A percentile compares a stretch with the other conserved stretches of the same genome.
Evolutionary conservation across 2,329 filamentous ascomycete genomes (phyloP).

Genomic region (Fusarium sulawesiense): DNA sequence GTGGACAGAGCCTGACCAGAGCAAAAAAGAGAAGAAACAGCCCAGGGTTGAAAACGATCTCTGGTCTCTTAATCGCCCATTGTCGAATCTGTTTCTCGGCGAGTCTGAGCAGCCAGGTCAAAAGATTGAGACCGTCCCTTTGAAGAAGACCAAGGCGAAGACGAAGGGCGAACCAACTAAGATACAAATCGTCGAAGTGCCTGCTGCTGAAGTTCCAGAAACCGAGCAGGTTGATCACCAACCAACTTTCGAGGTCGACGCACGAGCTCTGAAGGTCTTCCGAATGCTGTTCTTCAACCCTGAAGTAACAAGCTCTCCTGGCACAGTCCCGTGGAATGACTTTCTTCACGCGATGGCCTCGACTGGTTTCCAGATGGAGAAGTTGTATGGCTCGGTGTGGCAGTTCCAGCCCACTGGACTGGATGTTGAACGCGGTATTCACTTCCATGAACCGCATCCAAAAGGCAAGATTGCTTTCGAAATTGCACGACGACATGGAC

Average conservation of each 20-base stretch:
- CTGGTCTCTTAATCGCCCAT: background rate
- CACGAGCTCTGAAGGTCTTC: background rate
- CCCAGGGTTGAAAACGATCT: background rate
- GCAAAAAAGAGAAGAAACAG: background rate
- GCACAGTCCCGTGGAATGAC: background rate
- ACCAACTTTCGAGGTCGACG: background rate
- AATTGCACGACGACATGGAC: background rate
- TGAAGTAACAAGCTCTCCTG: background rate
- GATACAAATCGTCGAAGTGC: accelerated
- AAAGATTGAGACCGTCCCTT: background rate
- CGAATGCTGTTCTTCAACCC: conserved; percentile 10
- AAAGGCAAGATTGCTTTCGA: conserved; percentile 1
- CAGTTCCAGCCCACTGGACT: background rate
- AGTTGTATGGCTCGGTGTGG: conserved; percentile 10
- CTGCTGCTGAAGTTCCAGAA: background rate
- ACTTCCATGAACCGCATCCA: background rate
- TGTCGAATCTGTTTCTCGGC: background rate
- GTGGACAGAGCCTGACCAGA: background rate
- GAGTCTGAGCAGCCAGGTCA: background rate
- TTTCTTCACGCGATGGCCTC: background rate
- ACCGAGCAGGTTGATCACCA: background rate
- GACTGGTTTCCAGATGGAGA: background rate
- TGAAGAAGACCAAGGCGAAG: background rate
- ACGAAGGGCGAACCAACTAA: background rate
- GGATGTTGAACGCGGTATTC: background rate